Evolutionary conservation across 2,329 filamentous ascomycete species (phyloP).

Genomic region (Thielaviopsis cerberus): DNA sequence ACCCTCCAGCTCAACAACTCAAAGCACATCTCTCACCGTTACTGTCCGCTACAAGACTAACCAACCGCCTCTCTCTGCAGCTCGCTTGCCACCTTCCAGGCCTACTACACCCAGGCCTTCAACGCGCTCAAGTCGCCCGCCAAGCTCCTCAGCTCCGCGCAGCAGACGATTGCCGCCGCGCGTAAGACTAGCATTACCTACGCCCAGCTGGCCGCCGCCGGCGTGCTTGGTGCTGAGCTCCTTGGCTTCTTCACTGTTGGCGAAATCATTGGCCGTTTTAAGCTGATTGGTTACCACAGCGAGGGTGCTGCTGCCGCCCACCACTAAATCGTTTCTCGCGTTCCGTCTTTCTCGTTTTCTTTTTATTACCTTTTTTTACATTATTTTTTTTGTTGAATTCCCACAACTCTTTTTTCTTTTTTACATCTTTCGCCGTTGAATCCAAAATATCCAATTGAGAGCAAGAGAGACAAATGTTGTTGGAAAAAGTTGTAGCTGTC

Average conservation of each 20-base stretch:
- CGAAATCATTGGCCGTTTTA: conserved; percentile 89
- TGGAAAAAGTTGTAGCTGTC: no score
- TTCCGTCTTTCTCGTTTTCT: background rate
- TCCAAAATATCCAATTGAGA: background rate
- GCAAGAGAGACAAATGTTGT: background rate
- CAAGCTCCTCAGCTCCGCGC: conserved; percentile 35
- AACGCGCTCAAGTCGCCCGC: conserved; percentile 53
- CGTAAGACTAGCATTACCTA: conserved; percentile 49
- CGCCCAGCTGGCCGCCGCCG: conserved; percentile 51
- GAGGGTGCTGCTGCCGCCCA: conserved; percentile 36
- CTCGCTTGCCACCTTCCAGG: conserved; percentile 63
- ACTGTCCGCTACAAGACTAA: no score
- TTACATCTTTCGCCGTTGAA: background rate
- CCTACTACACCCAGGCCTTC: conserved; percentile 60
- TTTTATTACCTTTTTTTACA: background rate
- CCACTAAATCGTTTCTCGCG: conserved; percentile 29
- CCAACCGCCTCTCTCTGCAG: conserved; percentile 26
- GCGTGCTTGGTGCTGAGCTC: conserved; percentile 67
- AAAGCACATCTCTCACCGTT: no score
- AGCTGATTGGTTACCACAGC: conserved; percentile 83
- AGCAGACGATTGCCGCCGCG: conserved; percentile 38
- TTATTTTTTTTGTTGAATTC: background rate
- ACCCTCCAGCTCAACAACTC: no score
- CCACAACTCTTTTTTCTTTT: background rate
- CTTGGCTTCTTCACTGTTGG: conserved; percentile 95